A percentile compares a stretch with the other conserved stretches of the same genome.
Evolutionary conservation across 1,139 yeast species (phyloP).

Genomic region (Geotrichum fermentans): DNA sequence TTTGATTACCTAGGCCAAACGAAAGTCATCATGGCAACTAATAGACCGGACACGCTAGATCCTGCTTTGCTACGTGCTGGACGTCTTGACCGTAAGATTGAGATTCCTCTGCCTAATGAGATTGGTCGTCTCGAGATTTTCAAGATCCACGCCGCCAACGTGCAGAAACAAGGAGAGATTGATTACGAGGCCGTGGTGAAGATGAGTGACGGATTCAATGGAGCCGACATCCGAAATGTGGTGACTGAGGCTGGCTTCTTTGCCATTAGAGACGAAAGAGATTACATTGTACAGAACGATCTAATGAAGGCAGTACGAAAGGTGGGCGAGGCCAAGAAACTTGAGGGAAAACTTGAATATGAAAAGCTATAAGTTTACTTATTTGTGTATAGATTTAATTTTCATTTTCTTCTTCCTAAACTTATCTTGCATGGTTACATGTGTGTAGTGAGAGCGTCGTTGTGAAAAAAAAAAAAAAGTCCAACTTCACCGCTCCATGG

Average conservation of each 20-base stretch:
- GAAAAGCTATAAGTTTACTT: conserved; percentile 59
- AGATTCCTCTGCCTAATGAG: conserved; percentile 94
- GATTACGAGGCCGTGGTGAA: conserved; percentile 96
- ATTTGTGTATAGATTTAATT: neutral
- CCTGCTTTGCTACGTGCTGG: conserved; percentile 99
- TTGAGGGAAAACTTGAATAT: conserved; percentile 93
- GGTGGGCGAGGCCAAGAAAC: conserved; percentile 93
- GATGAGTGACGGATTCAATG: conserved; percentile 98
- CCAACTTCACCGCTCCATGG: conserved; percentile 2
- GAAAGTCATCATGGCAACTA: conserved; percentile 98
- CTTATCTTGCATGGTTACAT: neutral
- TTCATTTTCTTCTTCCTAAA: neutral
- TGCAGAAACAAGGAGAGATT: conserved; percentile 89
- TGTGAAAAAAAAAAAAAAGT: neutral
- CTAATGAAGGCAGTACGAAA: conserved; percentile 96
- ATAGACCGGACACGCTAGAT: conserved; percentile 96
- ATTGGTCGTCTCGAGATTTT: conserved; percentile 92
- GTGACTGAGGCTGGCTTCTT: conserved; percentile 98
- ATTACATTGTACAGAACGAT: conserved; percentile 87
- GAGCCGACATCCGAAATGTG: conserved; percentile 97
- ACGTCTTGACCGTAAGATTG: conserved; percentile 94
- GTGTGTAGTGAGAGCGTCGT: neutral
- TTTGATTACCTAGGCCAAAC: conserved; percentile 96
- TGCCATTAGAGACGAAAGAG: conserved; percentile 96
- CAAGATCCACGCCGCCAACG: conserved; percentile 86